Evolutionary conservation across 768 basidiomycete genomes (phyloP).

Genomic region (Thelephora aurantiotincta): DNA sequence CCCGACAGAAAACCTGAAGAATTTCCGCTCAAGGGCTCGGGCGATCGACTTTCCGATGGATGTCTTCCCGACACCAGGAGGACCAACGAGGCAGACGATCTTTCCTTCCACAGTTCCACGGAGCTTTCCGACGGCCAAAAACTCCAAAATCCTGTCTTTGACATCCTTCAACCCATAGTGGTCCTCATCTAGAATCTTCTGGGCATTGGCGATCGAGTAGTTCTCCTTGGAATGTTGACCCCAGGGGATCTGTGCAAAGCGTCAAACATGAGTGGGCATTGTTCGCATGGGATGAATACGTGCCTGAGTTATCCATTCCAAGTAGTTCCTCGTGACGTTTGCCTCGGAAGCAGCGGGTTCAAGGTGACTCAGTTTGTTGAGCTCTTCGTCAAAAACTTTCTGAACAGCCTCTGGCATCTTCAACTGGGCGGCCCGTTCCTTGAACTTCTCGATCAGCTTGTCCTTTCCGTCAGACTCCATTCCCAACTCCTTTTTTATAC

Average conservation of each 20-base stretch:
- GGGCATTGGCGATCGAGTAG: slow-evolving; percentile 74
- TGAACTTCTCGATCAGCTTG: slow-evolving; percentile 85
- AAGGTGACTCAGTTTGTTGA: slow-evolving; percentile 77
- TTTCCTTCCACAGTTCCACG: slow-evolving; percentile 94
- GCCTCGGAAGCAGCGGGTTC: slow-evolving; percentile 89
- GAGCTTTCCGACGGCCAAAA: slow-evolving; percentile 89
- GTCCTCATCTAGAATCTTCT: slow-evolving; percentile 80
- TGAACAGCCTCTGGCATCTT: slow-evolving; percentile 84
- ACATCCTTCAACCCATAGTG: slow-evolving; percentile 89
- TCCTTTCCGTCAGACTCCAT: slow-evolving; percentile 95
- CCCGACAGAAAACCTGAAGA: slow-evolving; percentile 95
- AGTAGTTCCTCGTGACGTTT: slow-evolving; percentile 87
- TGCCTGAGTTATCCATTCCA: slow-evolving; percentile 85
- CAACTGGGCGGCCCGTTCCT: slow-evolving; percentile 62
- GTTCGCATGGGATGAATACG: slow-evolving; percentile 5
- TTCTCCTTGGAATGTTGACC: slow-evolving; percentile 90
- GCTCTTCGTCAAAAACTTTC: slow-evolving; percentile 94
- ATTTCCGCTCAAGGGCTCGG: slow-evolving; percentile 77
- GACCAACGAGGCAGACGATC: slow-evolving; percentile 92
- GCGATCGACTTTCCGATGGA: slow-evolving; percentile 93
- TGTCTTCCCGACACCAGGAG: slow-evolving; percentile 97
- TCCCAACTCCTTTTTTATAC: slow-evolving; percentile 91
- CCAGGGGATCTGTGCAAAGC: slow-evolving; percentile 74
- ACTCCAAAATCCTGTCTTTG: slow-evolving; percentile 89
- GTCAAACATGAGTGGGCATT: slow-evolving; percentile 2